These are phyloP conservation scores for Geum urbanum DNA, from an alignment of 306 rosid species.

Conservation along the genomic window DNA sequence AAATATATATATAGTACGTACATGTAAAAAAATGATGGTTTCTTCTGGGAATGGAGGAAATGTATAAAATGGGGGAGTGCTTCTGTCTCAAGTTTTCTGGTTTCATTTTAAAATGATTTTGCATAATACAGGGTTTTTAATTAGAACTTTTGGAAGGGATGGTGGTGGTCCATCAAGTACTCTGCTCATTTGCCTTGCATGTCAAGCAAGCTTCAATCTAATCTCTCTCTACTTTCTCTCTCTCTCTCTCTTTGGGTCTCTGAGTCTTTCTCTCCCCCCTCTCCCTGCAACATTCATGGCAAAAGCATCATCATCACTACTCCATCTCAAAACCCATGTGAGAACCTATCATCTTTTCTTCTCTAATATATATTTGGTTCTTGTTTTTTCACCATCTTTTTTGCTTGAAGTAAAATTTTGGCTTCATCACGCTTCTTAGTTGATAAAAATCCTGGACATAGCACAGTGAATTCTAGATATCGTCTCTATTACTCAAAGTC, in stretches of 20 bases:
- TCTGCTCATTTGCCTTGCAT: slow-evolving; percentile 75
- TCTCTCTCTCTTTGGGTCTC: slow-evolving; percentile 24
- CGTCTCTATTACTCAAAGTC: slow-evolving; percentile 45
- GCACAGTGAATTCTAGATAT: slow-evolving; percentile 30
- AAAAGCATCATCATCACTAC: slow-evolving; percentile 80
- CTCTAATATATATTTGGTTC: slow-evolving; percentile 9
- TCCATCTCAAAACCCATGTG: slow-evolving; percentile 82
- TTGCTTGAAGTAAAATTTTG: slow-evolving; percentile 5
- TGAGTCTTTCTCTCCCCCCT: slow-evolving; percentile 23
- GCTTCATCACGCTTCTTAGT: slow-evolving; percentile 21
- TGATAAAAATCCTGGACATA: slow-evolving; percentile 17
- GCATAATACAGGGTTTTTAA: slow-evolving; percentile 23
- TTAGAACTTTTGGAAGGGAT: slow-evolving; percentile 37
- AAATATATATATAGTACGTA: neutral
- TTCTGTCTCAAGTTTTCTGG: slow-evolving; percentile 44
- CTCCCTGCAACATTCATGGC: slow-evolving; percentile 69
- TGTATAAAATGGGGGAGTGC: slow-evolving; percentile 31
- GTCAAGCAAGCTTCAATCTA: slow-evolving; percentile 66
- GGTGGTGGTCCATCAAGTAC: slow-evolving; percentile 93
- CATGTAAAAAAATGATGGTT: slow-evolving; percentile 20
- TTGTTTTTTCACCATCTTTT: slow-evolving; percentile 11
- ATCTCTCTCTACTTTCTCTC: slow-evolving; percentile 27
- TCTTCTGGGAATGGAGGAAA: slow-evolving; percentile 15
- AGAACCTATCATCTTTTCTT: slow-evolving; percentile 51
- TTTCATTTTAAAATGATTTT: slow-evolving; percentile 21